Evolutionary conservation across 768 basidiomycete species (phyloP).

Genomic region (Pisolithus sp.): DNA sequence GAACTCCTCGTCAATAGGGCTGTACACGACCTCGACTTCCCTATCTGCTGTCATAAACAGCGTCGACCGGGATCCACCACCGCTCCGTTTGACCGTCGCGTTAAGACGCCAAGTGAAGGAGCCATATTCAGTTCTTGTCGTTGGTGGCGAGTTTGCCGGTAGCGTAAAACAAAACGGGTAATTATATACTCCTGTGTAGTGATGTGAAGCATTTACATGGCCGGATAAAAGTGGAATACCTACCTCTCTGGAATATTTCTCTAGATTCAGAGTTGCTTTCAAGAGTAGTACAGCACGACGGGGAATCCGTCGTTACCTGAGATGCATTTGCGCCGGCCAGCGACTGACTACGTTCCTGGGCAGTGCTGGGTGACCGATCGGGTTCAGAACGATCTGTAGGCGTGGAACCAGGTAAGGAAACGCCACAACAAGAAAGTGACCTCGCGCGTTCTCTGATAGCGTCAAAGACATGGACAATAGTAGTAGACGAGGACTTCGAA

Average conservation of each 20-base stretch:
- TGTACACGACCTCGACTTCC: constrained; percentile 70
- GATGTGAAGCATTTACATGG: constrained; percentile 55
- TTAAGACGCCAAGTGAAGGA: constrained; percentile 73
- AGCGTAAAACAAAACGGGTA: constrained; percentile 92
- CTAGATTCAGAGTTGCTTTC: constrained; percentile 20
- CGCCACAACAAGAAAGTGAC: constrained; percentile 11
- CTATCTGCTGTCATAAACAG: constrained; percentile 60
- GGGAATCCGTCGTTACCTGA: background rate
- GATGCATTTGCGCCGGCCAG: constrained; percentile 18
- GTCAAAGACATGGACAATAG: constrained; percentile 45
- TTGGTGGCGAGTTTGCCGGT: constrained; percentile 73
- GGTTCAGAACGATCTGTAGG: background rate
- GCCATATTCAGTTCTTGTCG: constrained; percentile 68
- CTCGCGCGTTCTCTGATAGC: constrained; percentile 36
- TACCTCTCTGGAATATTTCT: constrained; percentile 77
- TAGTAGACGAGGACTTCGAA: constrained; percentile 49
- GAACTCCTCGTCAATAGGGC: constrained; percentile 39
- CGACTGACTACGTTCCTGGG: constrained; percentile 27
- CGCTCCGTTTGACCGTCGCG: constrained; percentile 78
- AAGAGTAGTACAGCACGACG: constrained; percentile 24
- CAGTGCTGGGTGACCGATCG: background rate
- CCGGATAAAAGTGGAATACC: constrained; percentile 11
- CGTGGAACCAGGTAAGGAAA: background rate
- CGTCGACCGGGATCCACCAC: constrained; percentile 52
- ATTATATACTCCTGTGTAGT: constrained; percentile 69